Conservation (phyloP, 2,329 filamentous ascomycete genomes). For the Grosmannia huntii region DNA sequence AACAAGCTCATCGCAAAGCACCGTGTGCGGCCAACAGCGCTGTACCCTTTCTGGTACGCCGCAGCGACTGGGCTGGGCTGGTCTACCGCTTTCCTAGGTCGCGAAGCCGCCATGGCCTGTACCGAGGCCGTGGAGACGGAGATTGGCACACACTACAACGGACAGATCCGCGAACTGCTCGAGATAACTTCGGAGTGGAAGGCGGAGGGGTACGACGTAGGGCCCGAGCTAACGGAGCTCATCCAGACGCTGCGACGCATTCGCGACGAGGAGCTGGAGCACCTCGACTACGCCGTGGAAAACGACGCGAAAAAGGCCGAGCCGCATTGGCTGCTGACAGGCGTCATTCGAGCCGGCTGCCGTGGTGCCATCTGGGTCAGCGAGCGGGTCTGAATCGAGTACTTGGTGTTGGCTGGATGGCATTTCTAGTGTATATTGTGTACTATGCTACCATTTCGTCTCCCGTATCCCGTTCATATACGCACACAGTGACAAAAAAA, state of each 20-base stretch:
- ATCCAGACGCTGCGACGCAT: conserved; percentile 67
- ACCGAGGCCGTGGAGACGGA: conserved; percentile 98
- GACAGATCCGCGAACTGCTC: conserved; percentile 70
- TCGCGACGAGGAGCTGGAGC: conserved; percentile 90
- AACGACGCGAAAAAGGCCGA: conserved; percentile 83
- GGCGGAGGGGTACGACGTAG: conserved; percentile 63
- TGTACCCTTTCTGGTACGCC: conserved; percentile 81
- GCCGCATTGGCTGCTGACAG: conserved; percentile 80
- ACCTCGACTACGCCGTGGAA: conserved; percentile 87
- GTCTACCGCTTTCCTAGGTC: conserved; percentile 76
- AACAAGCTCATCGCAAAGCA: conserved; percentile 73
- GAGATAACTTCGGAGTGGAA: conserved; percentile 72
- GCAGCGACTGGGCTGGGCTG: conserved; percentile 76
- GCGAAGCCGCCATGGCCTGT: conserved; percentile 95
- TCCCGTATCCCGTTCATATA: neutral
- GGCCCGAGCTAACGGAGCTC: conserved; percentile 62
- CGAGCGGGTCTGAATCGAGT: conserved; percentile 37
- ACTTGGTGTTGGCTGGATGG: neutral
- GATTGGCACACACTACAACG: conserved; percentile 92
- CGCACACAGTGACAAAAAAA: neutral
- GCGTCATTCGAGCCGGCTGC: conserved; percentile 80
- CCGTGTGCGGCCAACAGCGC: conserved; percentile 78
- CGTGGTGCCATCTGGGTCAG: conserved; percentile 86
- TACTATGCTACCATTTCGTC: neutral
- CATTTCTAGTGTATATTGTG: neutral